A percentile compares a stretch with the other conserved stretches of the same genome.
These are phyloP conservation scores for Hypoxylon sp. DNA, from an alignment of 2,329 filamentous ascomycete species.

Conservation along the genomic window DNA sequence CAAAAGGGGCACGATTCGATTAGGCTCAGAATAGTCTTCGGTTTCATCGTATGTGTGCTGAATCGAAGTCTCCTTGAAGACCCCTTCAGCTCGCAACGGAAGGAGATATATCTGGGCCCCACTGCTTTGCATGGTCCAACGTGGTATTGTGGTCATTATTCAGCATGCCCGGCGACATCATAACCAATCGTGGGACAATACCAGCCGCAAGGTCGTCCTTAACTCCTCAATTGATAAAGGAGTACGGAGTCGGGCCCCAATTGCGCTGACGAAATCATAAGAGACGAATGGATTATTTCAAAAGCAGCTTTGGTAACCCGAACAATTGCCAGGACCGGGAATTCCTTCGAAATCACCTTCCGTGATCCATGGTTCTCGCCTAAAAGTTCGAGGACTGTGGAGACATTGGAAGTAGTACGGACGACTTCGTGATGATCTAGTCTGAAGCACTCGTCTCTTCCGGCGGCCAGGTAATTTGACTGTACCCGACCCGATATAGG, in stretches of 20 bases:
- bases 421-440: conserved; percentile 61
- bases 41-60: conserved; percentile 85
- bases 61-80: conserved; percentile 82
- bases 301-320: conserved; percentile 9
- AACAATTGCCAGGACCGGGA: conserved; percentile 57
- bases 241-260: conserved; percentile 64
- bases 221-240: conserved; percentile 75
- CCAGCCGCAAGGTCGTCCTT: conserved; percentile 67
- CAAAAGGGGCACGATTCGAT: conserved; percentile 78
- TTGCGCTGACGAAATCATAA: conserved; percentile 57
- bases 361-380: conserved; percentile 58
- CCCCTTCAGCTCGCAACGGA: conserved; percentile 74
- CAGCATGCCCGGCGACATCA: conserved; percentile 74
- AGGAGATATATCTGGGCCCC: conserved; percentile 75
- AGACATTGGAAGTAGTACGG: conserved; percentile 60
- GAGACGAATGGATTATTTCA: conserved; percentile 57
- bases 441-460: conserved; percentile 63
- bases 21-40: conserved; percentile 74
- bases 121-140: conserved; percentile 76
- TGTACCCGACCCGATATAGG: conserved; percentile 36
- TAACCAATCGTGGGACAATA: conserved; percentile 73
- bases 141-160: conserved; percentile 79
- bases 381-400: conserved; percentile 61
- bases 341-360: conserved; percentile 63
- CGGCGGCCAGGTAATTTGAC: conserved; percentile 62